These are phyloP conservation scores for Knufia petricola DNA, from an alignment of 2,329 filamentous ascomycete species.

Conservation along the genomic window DNA sequence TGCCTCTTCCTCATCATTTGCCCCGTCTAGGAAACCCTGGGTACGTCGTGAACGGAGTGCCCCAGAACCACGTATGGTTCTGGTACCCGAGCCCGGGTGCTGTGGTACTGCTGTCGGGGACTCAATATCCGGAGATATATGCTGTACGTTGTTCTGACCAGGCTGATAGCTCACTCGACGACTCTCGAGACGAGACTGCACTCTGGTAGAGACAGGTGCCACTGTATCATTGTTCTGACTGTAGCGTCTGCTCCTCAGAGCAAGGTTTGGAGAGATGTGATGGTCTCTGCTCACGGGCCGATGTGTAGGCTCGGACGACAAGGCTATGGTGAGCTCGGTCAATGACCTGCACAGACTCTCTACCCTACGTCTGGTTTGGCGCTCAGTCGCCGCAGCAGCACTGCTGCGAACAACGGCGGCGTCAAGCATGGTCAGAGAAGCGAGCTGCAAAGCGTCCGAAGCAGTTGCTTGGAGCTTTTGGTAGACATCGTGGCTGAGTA, in stretches of 20 bases:
- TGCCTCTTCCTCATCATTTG: conserved; percentile 30
- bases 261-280: conserved; percentile 23
- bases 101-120: conserved; percentile 25
- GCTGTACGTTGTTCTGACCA: conserved; percentile 8
- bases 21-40: conserved; percentile 22
- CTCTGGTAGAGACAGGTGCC: conserved; percentile 23
- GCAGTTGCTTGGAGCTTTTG: conserved; percentile 71
- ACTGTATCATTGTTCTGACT: conserved; percentile 31
- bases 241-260: conserved; percentile 29
- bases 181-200: conserved; percentile 31
- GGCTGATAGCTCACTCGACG: conserved; percentile 24
- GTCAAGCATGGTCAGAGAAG: conserved; percentile 53
- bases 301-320: conserved; percentile 48
- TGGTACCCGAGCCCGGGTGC: conserved; percentile 11
- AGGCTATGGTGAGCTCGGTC: conserved; percentile 80
- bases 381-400: conserved; percentile 50
- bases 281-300: conserved; percentile 27
- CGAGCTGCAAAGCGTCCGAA: conserved; percentile 68
- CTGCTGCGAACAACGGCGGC: conserved; percentile 51
- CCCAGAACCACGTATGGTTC: conserved; percentile 33
- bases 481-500: conserved; percentile 63
- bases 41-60: conserved; percentile 31
- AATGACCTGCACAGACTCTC: conserved; percentile 87
- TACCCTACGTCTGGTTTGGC: conserved; percentile 78
- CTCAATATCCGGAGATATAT: conserved; percentile 23